Conservation (phyloP, 306 rosid genomes). For the Psophocarpus tetragonolobus region DNA sequence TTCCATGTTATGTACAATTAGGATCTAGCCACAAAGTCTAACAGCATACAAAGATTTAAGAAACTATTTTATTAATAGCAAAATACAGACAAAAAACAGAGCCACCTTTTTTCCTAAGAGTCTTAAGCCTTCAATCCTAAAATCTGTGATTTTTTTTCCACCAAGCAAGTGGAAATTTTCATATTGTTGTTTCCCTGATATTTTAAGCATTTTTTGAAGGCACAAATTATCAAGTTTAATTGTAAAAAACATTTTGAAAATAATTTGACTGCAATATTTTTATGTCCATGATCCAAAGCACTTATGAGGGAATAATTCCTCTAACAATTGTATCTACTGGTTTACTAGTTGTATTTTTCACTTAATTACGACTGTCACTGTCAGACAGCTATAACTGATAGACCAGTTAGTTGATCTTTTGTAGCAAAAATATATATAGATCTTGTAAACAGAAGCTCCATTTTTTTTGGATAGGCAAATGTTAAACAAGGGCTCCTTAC, state of each 20-base stretch:
- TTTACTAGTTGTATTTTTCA: too few species aligned
- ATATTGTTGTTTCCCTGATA: slow-evolving; percentile 6
- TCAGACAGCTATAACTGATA: too few species aligned
- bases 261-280: slow-evolving; percentile 4
- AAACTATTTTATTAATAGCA: background rate
- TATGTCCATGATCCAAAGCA: background rate
- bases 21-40: background rate
- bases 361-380: too few species aligned
- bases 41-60: slow-evolving; percentile 15
- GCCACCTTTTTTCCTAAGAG: background rate
- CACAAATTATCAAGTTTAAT: background rate
- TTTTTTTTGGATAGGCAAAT: too few species aligned
- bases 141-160: background rate
- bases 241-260: slow-evolving; percentile 2
- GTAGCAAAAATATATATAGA: too few species aligned
- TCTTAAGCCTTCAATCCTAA: background rate
- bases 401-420: too few species aligned
- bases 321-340: too few species aligned
- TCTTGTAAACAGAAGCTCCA: too few species aligned
- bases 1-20: background rate
- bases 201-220: background rate
- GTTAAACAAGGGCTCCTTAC: too few species aligned
- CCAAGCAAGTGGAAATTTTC: slow-evolving; percentile 6
- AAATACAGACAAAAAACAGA: background rate
- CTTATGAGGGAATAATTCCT: too few species aligned